These are phyloP conservation scores for Symbiodinium natans DNA, from an alignment of 73 alveolate species.

Conservation along the genomic window DNA sequence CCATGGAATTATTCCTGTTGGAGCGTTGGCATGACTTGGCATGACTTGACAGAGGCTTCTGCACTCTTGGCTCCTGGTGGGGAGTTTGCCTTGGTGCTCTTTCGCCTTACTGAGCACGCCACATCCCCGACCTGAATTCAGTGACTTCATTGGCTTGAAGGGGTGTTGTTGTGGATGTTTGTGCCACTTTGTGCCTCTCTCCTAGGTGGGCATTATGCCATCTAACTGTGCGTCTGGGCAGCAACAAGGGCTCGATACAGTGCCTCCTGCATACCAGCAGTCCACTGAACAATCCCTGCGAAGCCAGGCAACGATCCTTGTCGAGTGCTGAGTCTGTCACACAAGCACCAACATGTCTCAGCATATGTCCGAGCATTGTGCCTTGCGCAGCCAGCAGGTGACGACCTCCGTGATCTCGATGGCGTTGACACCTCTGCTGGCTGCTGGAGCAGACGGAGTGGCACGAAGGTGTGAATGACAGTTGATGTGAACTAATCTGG, in stretches of 20 bases:
- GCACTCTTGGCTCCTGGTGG: conserved; percentile 87
- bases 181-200: background rate
- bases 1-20: background rate
- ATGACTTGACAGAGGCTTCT: conserved; percentile 19
- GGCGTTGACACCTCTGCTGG: conserved; percentile 66
- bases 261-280: background rate
- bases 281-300: no score
- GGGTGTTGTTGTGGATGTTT: background rate
- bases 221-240: background rate
- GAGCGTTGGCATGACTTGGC: no score
- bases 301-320: background rate
- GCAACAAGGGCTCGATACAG: background rate
- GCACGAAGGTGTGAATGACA: conserved; percentile 13
- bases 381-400: background rate
- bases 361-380: background rate
- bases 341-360: background rate
- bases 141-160: background rate
- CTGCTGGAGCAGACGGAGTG: conserved; percentile 25
- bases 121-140: background rate
- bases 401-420: conserved; percentile 56
- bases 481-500: no score
- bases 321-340: background rate
- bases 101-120: conserved; percentile 76
- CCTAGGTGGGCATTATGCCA: background rate
- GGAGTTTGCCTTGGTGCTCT: conserved; percentile 87